These are phyloP conservation scores for Akanthomyces uredinophilus DNA, from an alignment of 2,329 filamentous ascomycete genomes.

Conservation along the genomic window DNA sequence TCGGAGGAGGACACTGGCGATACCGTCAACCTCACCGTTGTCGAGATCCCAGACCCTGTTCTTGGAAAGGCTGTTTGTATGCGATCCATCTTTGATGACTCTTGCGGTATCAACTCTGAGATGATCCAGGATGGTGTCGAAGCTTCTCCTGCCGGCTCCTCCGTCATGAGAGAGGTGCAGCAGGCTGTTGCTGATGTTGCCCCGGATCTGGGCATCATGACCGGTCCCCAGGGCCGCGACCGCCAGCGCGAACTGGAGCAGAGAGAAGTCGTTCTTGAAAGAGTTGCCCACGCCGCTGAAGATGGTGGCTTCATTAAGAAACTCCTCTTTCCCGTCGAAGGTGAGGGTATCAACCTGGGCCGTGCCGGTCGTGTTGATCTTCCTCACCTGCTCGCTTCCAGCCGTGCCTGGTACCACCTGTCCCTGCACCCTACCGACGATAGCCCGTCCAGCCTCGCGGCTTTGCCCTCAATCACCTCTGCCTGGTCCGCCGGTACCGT, in stretches of 20 bases:
- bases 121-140: conserved; percentile 94
- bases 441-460: conserved; percentile 67
- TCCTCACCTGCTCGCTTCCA: conserved; percentile 67
- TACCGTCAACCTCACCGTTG: conserved; percentile 80
- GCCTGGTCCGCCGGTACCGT: conserved; percentile 91
- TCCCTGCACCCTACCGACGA: conserved; percentile 89
- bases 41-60: conserved; percentile 76
- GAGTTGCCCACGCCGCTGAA: conserved; percentile 75
- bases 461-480: conserved; percentile 65
- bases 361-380: conserved; percentile 76
- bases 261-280: conserved; percentile 78
- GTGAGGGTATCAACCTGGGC: conserved; percentile 76
- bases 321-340: conserved; percentile 71
- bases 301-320: conserved; percentile 77
- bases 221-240: conserved; percentile 62
- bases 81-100: conserved; percentile 88
- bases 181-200: conserved; percentile 71
- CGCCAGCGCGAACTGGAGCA: conserved; percentile 75
- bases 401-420: conserved; percentile 92
- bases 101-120: conserved; percentile 87
- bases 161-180: conserved; percentile 82
- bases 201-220: conserved; percentile 71
- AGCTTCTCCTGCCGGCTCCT: conserved; percentile 67
- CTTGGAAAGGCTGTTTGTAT: conserved; percentile 86
- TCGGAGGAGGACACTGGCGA: conserved; percentile 69